These are phyloP conservation scores for Phytophthora pistaciae DNA, from an alignment of 352 stramenopile genomes.

Conservation along the genomic window DNA sequence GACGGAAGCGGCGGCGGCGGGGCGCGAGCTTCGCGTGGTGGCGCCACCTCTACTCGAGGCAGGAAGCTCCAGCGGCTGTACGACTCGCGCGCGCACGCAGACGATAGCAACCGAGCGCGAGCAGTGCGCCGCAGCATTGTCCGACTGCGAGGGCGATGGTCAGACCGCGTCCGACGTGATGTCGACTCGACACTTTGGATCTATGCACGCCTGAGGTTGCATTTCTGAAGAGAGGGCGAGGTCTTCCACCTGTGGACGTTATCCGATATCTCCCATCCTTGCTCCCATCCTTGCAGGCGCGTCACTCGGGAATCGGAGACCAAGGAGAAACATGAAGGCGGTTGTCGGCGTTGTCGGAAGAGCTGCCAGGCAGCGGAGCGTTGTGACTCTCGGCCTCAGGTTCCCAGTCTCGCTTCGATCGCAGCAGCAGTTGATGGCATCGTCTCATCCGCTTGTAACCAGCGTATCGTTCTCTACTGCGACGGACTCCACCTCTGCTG, in stretches of 20 bases:
- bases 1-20: conserved; percentile 39
- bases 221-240: conserved; percentile 16
- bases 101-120: conserved; percentile 17
- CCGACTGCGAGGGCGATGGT: background rate
- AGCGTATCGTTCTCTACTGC: conserved; percentile 3
- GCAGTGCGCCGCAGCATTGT: conserved; percentile 7
- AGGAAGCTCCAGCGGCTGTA: conserved; percentile 28
- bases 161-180: conserved; percentile 13
- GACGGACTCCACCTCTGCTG: background rate
- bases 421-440: background rate
- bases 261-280: conserved; percentile 8
- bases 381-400: conserved; percentile 4
- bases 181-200: conserved; percentile 34
- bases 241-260: background rate
- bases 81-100: conserved; percentile 12
- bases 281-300: too few relatives aligned
- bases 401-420: background rate
- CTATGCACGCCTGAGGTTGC: conserved; percentile 5
- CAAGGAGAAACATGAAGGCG: conserved; percentile 26
- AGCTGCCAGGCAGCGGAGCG: conserved; percentile 1
- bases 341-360: background rate
- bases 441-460: background rate
- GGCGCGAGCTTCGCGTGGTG: conserved; percentile 18
- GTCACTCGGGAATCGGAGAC: conserved; percentile 20
- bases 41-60: conserved; percentile 17